Evolutionary conservation across 805 yeast species (phyloP), one percentile per base, ranked within the genome.

Genomic region (Blastobotrys terrestris): DNA sequence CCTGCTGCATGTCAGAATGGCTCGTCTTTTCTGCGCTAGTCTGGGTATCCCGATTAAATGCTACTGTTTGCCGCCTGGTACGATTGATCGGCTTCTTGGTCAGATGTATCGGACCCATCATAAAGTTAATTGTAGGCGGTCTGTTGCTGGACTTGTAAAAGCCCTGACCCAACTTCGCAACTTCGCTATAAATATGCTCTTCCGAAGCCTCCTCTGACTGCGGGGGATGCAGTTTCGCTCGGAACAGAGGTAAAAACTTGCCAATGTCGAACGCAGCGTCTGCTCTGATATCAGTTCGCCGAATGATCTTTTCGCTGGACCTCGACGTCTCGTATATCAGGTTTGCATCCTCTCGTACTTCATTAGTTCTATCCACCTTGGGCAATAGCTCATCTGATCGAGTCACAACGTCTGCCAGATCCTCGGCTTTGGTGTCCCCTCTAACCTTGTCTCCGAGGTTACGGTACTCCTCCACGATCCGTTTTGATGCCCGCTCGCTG

Each of bases 81-180:
- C 16, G 20, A 15, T 41, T 15, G 13, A 53, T 35, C 2, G 64
- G 68, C 59, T 76, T 79, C 56, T 78, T 77, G 57, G 84, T 84
- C 1, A 83, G 72, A 15, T 78, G 80, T 43, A 87, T 68, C 0
- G 95, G 90, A 0, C 95, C 95, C 51, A 82, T 70, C 55, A 88
- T 66, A 62, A 84, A 87, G 56, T 83, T 86, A 18, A 75, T 69
- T 0, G 80, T 75, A 0, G 74, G 66, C 0, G 85, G 75, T 48
- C 75, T 73, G 2, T 63, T 63, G 52, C 35, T 11, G 11, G 14
- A n/a, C 4, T 21, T 19, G 39, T 44, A 44, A 5, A 31, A 21
- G 13, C n/a, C 11, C 2, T 8, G 11, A 14, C 46, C 50, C 2
- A 46, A 40, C 19, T 49, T 39, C 19, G 52, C 35, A 13, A 44